Conservation (phyloP, 495 filamentous ascomycete genomes). For the Bombardia bombarda region DNA sequence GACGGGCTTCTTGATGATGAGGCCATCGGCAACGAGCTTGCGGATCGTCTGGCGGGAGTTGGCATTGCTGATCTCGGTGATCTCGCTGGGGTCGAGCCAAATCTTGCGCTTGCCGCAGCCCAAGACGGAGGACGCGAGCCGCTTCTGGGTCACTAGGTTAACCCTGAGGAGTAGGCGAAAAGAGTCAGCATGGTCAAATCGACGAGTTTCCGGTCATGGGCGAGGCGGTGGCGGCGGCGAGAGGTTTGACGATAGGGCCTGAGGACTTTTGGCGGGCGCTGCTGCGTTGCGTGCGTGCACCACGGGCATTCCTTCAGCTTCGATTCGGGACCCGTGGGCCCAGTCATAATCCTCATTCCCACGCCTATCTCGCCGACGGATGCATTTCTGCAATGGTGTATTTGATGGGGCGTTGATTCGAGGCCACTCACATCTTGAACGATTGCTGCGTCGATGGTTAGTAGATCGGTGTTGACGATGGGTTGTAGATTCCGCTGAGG, state of each 20-base stretch:
- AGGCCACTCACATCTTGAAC: constrained; percentile 47
- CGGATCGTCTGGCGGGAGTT: constrained; percentile 99
- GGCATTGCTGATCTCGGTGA: constrained; percentile 99
- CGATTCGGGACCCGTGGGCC: no score
- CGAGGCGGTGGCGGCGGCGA: not conserved
- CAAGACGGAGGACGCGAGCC: constrained; percentile 94
- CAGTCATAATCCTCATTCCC: no score
- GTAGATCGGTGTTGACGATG: constrained; percentile 35
- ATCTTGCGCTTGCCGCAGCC: constrained; percentile 99
- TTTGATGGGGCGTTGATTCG: constrained; percentile 6
- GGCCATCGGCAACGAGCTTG: constrained; percentile 99
- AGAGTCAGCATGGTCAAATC: constrained; percentile 26
- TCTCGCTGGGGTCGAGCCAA: constrained; percentile 99
- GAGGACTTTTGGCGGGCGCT: no score
- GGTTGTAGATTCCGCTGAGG: constrained; percentile 31
- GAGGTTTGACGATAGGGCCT: no score
- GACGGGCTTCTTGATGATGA: constrained; percentile 99
- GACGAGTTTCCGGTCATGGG: not conserved
- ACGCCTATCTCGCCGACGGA: no score
- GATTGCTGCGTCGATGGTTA: constrained; percentile 37
- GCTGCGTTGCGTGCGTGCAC: no score
- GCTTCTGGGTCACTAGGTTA: constrained; percentile 99
- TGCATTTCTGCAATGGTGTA: no score
- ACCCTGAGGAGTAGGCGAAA: constrained; percentile 61
- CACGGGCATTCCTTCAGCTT: no score